phyloP scores from a whole-genome alignment of 805 yeast species.

The Myxozyma lipomycoides region DNA sequence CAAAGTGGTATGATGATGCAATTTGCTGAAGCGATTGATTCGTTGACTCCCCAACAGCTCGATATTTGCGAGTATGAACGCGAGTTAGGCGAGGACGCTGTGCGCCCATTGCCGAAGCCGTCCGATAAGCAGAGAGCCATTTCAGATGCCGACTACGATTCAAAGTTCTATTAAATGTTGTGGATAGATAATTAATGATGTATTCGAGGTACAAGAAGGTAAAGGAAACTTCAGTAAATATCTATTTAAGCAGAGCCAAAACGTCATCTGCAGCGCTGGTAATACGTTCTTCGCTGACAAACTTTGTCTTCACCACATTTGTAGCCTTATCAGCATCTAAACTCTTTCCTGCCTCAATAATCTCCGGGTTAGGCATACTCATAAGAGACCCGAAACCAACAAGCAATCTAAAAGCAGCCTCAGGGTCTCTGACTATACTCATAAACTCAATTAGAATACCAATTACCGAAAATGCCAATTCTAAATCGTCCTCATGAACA shows the following conservation, averaged over 20 bases:
- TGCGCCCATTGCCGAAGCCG: background rate
- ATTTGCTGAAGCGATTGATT: conserved; percentile 42
- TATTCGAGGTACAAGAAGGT: no score
- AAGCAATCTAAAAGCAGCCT: conserved; percentile 62
- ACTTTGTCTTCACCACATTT: background rate
- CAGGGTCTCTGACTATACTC: conserved; percentile 45
- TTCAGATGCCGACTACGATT: background rate
- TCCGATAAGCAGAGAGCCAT: background rate
- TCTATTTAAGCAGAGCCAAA: background rate
- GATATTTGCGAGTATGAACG: conserved; percentile 16
- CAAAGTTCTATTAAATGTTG: no score
- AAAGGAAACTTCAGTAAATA: no score
- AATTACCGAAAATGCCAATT: conserved; percentile 32
- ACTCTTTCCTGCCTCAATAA: conserved; percentile 19
- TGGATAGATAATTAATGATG: no score
- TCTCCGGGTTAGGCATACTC: conserved; percentile 10
- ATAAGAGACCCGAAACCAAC: conserved; percentile 62
- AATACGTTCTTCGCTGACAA: background rate
- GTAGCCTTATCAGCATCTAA: conserved; percentile 11
- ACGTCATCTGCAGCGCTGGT: background rate
- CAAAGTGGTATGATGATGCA: conserved; percentile 86
- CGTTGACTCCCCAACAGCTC: conserved; percentile 13
- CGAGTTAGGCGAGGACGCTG: conserved; percentile 36
- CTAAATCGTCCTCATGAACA: conserved; percentile 34
- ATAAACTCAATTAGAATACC: conserved; percentile 38